A percentile compares a stretch with the other conserved stretches of the same genome.
Conservation (phyloP, 768 basidiomycete genomes). For the Phanerodontia chrysosporium region DNA sequence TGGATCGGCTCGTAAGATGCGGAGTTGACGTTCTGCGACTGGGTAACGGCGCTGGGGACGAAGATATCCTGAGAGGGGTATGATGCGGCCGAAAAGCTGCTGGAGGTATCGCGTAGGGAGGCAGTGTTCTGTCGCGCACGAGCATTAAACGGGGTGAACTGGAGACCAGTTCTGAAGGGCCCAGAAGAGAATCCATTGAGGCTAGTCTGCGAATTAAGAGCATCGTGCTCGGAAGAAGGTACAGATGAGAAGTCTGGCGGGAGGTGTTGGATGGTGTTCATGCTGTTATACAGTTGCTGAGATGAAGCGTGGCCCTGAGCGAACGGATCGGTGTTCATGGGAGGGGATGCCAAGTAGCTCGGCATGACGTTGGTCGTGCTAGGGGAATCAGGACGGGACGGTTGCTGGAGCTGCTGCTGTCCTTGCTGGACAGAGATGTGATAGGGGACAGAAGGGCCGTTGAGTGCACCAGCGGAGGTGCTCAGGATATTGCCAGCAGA, state of each 20-base stretch:
- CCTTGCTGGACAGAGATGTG: conserved; percentile 46
- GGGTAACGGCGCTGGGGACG: conserved; percentile 27
- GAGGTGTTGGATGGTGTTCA: conserved; percentile 34
- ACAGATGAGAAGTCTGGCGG: conserved; percentile 32
- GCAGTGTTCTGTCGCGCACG: conserved; percentile 33
- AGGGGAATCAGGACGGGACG: conserved; percentile 48
- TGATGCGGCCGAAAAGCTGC: conserved; percentile 24
- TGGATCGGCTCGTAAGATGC: conserved; percentile 19
- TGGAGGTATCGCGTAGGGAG: conserved; percentile 28
- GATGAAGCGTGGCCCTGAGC: conserved; percentile 26
- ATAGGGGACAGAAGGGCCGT: conserved; percentile 53
- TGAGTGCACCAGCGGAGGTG: conserved; percentile 46
- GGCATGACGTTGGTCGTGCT: conserved; percentile 37
- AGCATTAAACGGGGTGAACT: conserved; percentile 26
- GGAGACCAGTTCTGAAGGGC: conserved; percentile 31
- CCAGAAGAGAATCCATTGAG: conserved; percentile 32
- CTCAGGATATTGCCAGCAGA: conserved; percentile 41
- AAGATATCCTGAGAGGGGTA: conserved; percentile 19
- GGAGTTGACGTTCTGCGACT: conserved; percentile 28
- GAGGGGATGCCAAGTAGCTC: conserved; percentile 28
- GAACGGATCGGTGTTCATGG: conserved; percentile 29
- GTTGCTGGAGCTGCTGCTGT: conserved; percentile 24
- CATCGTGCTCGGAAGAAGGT: conserved; percentile 26
- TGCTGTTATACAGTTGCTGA: conserved; percentile 41
- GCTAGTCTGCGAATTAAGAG: conserved; percentile 29